Base-by-base conservation (phyloP, 148 eudicot species). In the Drosera capensis region DNA sequence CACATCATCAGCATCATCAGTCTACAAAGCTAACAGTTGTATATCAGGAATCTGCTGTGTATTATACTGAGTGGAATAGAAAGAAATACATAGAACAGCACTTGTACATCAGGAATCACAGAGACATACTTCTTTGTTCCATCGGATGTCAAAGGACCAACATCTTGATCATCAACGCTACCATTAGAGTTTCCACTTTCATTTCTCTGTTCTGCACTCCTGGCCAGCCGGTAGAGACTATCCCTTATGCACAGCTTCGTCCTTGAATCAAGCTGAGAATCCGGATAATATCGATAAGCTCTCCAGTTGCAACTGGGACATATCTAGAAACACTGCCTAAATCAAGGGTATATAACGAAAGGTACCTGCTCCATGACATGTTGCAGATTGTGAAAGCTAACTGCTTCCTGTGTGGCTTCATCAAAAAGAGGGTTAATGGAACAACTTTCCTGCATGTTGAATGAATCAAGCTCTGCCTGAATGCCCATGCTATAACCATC, bases 171-270 rank as follows among this genome's bases (percentile, higher is more conserved):
- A 53, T 64, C 83, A 28, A 57, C 60, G 26, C 49, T 48, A 23
- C 60, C 65, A 26, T 46, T 52, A 39, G 48, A 63, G 57, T 54
- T 60, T 50, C 66, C 71, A 64, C 79, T 63, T 28, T 57, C 56
- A 58, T 79, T 79, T 68, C 94, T 79, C 54, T 77, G 79, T 45
- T 79, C 77, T 30, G 96, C 88, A 59, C 85, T 86, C 63, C 72
- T 61, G 34, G 96, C 96, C 52, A 86, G 71, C 49, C 96, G 87
- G 52, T 82, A 86, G 40, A 86, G 71, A 62, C 96, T 79, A 59
- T 86, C 96, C 71, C 88, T 71, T 55, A 86, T 86, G 70, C 82
- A 79, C 40, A 86, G 51, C 51, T 77, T 86, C 29, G 82, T 86
- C 60, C 73, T 73, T 40, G 61, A 49, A 60, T 82, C 94, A 70